phyloP scores from a whole-genome alignment of 345 rosid genomes.

The Raphanus raphanistrum region DNA sequence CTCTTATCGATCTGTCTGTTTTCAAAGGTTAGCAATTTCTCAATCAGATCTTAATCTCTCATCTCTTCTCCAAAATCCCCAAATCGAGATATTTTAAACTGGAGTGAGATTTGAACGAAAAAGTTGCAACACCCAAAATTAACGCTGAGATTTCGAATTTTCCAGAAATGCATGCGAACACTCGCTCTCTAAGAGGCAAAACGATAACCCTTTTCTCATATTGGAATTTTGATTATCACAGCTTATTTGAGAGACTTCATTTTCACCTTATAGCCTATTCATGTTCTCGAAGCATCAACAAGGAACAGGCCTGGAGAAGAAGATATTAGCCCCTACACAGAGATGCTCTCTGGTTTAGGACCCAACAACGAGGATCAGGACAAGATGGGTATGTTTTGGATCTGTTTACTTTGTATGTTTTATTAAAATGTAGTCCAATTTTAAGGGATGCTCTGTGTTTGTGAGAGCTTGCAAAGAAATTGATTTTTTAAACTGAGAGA shows the following conservation, averaged over 20 bases:
- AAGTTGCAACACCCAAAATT: background rate
- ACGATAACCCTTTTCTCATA: background rate
- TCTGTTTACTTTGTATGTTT: background rate
- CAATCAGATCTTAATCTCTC: background rate
- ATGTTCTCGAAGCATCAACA: slow-evolving; percentile 11
- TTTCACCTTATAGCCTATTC: background rate
- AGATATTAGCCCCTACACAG: background rate
- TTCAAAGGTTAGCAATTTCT: background rate
- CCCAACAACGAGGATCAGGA: background rate
- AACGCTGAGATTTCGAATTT: background rate
- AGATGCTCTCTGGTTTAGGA: slow-evolving; percentile 3
- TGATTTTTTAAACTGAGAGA: background rate
- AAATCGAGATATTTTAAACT: background rate
- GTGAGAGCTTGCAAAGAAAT: background rate
- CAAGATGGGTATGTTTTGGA: background rate
- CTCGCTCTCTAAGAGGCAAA: slow-evolving; percentile 4
- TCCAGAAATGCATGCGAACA: background rate
- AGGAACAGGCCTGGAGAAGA: slow-evolving; percentile 11
- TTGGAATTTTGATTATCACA: background rate
- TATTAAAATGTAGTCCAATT: background rate
- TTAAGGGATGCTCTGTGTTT: background rate
- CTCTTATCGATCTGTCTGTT: background rate
- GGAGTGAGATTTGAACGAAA: background rate
- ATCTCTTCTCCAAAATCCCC: background rate
- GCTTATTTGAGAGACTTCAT: background rate